Evolutionary conservation across 2,329 filamentous ascomycete species (phyloP).

Genomic region (Colletotrichum tamarilloi): DNA sequence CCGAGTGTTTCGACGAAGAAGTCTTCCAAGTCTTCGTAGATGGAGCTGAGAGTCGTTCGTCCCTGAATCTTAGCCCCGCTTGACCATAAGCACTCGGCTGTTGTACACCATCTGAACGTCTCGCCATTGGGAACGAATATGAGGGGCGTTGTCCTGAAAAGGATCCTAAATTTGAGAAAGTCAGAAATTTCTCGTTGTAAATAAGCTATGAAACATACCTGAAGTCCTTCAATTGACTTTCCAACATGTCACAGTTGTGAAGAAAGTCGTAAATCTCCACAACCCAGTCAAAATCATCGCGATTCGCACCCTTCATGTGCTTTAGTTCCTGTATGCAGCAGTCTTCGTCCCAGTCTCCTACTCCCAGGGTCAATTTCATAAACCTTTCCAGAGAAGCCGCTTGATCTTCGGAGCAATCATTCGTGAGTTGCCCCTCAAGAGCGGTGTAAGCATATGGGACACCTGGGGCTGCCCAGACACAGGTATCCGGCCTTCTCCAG

Average conservation of each 20-base stretch:
- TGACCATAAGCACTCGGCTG: conserved; percentile 48
- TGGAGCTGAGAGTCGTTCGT: conserved; percentile 40
- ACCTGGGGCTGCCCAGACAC: not conserved
- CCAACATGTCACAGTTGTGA: not conserved
- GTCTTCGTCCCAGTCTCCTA: not conserved
- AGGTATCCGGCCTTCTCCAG: not conserved
- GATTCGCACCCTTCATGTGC: not conserved
- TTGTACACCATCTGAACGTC: conserved; percentile 41
- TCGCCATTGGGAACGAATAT: conserved; percentile 23
- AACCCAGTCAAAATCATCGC: not conserved
- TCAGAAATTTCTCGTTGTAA: not conserved
- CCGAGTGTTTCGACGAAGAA: conserved; percentile 46
- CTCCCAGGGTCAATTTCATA: not conserved
- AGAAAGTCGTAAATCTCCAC: not conserved
- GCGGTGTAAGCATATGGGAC: not conserved
- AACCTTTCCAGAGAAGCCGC: not conserved
- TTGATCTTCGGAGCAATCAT: not conserved
- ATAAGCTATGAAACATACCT: not conserved
- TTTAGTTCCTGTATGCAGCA: not conserved
- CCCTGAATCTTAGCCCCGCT: conserved; percentile 43
- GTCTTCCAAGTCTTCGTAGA: conserved; percentile 42
- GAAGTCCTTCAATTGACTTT: not conserved
- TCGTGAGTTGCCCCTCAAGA: not conserved
- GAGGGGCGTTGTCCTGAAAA: not conserved
- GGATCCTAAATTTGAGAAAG: not conserved